Conservation (phyloP, 192 early-diverging fungal genomes). For the Mortierella alpina region DNA sequence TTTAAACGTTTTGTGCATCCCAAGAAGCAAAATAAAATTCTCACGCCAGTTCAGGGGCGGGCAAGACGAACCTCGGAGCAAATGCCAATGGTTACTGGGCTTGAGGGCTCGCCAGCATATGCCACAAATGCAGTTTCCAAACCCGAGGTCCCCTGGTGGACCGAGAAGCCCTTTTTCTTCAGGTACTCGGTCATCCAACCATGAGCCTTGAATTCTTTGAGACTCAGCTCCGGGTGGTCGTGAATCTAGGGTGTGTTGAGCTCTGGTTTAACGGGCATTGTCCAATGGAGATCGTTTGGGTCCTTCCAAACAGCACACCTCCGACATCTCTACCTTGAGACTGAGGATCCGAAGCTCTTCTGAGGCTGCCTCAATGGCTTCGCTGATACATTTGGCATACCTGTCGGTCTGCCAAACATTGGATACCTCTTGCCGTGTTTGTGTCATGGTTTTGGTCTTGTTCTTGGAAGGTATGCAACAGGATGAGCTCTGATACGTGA, state of each 20-base stretch:
- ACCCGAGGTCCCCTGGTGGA: slow-evolving; percentile 65
- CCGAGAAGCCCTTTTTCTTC: slow-evolving; percentile 67
- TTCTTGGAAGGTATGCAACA: no score
- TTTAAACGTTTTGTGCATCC: no score
- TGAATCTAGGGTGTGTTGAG: slow-evolving; percentile 54
- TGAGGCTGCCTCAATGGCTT: slow-evolving; percentile 52
- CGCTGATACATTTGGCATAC: slow-evolving; percentile 29
- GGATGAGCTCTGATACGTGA: no score
- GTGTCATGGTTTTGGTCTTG: no score
- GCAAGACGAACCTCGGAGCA: slow-evolving; percentile 27
- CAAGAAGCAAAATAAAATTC: not conserved
- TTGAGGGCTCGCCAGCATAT: slow-evolving; percentile 5
- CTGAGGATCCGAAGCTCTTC: slow-evolving; percentile 57
- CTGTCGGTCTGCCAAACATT: slow-evolving; percentile 21
- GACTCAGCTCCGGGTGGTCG: slow-evolving; percentile 66
- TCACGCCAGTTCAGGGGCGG: not conserved
- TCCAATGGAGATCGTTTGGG: not conserved
- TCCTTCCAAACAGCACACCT: not conserved
- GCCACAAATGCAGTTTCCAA: slow-evolving; percentile 84
- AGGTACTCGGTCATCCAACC: slow-evolving; percentile 73
- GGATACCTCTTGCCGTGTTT: no score
- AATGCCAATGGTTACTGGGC: slow-evolving; percentile 27
- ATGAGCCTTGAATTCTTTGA: slow-evolving; percentile 69
- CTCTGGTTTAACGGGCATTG: not conserved
- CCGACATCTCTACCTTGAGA: slow-evolving; percentile 39